Percentiles rank a stretch among this genome's conserved stretches.
These are phyloP conservation scores for Sugiyamaella paludigena DNA, from an alignment of 1,139 yeast genomes.

Conservation along the genomic window DNA sequence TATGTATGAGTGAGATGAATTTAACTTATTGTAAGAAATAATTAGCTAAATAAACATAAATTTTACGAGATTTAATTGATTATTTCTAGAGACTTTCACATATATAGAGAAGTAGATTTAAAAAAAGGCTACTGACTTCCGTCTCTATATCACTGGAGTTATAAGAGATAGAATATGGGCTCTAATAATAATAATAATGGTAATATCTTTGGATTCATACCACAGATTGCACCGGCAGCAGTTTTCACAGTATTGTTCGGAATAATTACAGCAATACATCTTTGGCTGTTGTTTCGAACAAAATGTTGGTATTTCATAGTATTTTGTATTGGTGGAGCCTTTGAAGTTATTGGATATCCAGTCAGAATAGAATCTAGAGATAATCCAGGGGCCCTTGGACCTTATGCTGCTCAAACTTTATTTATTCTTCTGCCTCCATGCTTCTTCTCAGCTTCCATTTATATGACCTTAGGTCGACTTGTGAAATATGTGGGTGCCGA, in stretches of 20 bases:
- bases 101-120: no score
- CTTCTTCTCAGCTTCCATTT: constrained; percentile 46
- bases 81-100: no score
- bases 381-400: constrained; percentile 25
- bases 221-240: constrained; percentile 23
- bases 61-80: no score
- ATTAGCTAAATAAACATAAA: no score
- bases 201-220: constrained; percentile 15
- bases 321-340: constrained; percentile 25
- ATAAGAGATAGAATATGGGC: no score
- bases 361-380: constrained; percentile 35
- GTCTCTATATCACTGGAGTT: no score
- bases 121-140: no score
- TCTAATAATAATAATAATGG: no score
- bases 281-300: constrained; percentile 16
- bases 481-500: constrained; percentile 35
- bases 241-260: constrained; percentile 24
- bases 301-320: constrained; percentile 25
- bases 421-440: constrained; percentile 46
- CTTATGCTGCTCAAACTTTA: constrained; percentile 41
- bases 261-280: constrained; percentile 19
- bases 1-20: no score
- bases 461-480: constrained; percentile 46
- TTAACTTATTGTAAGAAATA: no score
- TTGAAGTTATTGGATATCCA: constrained; percentile 39